Evolutionary conservation across 2,329 filamentous ascomycete species (phyloP).

Genomic region (Phaeophleospora eucalypticola): DNA sequence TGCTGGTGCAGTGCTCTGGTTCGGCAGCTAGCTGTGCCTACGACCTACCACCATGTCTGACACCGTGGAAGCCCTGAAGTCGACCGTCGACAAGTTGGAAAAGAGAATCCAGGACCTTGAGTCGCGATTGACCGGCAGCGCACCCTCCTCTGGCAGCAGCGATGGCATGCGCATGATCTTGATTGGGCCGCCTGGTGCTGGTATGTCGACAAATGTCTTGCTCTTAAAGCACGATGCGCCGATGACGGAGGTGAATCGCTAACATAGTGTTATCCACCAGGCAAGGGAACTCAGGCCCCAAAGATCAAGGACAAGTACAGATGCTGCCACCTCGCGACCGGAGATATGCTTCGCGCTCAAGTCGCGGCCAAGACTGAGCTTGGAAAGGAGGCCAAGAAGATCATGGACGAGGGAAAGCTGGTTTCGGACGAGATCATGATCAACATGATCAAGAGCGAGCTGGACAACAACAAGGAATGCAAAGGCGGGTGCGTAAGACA

Average conservation of each 20-base stretch:
- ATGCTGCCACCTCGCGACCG: constrained; percentile 95
- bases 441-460: constrained; percentile 98
- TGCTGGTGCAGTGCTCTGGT: constrained; percentile 9
- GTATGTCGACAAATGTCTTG: constrained; percentile 53
- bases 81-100: constrained; percentile 79
- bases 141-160: constrained; percentile 38
- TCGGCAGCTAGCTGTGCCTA: constrained; percentile 10
- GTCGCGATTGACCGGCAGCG: constrained; percentile 54
- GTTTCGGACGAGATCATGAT: constrained; percentile 99
- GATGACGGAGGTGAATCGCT: constrained; percentile 3
- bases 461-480: constrained; percentile 91
- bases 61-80: constrained; percentile 56
- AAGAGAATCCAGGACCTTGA: constrained; percentile 82
- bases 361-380: constrained; percentile 95
- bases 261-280: constrained; percentile 45
- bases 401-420: constrained; percentile 97
- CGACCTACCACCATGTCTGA: constrained; percentile 18
- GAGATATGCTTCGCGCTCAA: constrained; percentile 98
- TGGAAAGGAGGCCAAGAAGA: constrained; percentile 97
- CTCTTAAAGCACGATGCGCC: not conserved
- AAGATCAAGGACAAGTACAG: constrained; percentile 98
- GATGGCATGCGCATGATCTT: constrained; percentile 86
- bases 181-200: constrained; percentile 94
- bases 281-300: constrained; percentile 97
- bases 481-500: constrained; percentile 75